Conservation (phyloP, 73 alveolate species). For the Symbiodinium pilosum region DNA sequence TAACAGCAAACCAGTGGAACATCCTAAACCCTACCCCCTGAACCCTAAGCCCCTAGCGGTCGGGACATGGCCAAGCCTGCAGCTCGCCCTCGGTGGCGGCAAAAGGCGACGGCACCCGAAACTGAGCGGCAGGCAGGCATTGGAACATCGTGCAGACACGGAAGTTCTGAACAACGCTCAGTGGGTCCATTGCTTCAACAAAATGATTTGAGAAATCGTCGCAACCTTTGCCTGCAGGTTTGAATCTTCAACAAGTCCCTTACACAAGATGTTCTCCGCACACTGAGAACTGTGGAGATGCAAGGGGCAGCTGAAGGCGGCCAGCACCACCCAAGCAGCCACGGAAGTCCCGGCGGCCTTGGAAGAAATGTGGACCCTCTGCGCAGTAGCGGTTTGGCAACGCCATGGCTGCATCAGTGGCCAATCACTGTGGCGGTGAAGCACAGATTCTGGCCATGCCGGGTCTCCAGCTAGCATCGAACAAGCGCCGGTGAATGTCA, state of each 20-base stretch:
- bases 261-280: background rate
- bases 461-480: conserved; percentile 35
- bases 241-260: no score
- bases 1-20: no score
- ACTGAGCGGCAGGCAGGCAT: background rate
- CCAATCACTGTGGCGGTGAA: background rate
- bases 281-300: background rate
- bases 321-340: background rate
- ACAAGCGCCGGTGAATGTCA: conserved; percentile 44
- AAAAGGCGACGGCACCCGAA: background rate
- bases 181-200: no score
- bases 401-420: no score
- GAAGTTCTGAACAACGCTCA: background rate
- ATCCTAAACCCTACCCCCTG: no score
- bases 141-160: no score
- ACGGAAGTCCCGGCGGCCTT: background rate
- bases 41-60: background rate
- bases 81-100: background rate
- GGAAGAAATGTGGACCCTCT: background rate
- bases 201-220: no score
- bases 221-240: no score
- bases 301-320: background rate
- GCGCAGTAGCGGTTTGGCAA: background rate
- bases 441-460: background rate
- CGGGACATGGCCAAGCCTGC: background rate